Conservation (phyloP, 2,329 filamentous ascomycete genomes). For the Raffaelea arxii region DNA sequence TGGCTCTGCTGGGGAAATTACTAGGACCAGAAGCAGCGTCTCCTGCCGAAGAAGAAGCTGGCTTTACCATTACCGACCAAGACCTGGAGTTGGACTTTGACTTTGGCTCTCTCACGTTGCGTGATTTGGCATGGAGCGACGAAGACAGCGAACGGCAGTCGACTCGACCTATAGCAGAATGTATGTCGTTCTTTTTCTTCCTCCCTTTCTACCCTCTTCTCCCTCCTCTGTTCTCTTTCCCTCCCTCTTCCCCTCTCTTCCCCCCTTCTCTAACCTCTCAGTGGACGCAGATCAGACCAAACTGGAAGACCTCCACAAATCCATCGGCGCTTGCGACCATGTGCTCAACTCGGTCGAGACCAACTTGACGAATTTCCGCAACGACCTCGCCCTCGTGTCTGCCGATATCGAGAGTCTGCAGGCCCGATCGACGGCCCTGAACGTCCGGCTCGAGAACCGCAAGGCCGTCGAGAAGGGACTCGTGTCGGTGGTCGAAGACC, state of each 20-base stretch:
- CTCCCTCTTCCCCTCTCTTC: not conserved
- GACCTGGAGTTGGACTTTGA: conserved; percentile 60
- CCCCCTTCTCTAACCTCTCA: conserved; percentile 17
- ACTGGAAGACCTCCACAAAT: conserved; percentile 83
- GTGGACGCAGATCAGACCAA: conserved; percentile 74
- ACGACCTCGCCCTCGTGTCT: conserved; percentile 84
- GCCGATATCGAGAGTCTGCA: conserved; percentile 93
- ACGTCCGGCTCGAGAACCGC: conserved; percentile 77
- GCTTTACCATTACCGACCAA: conserved; percentile 28
- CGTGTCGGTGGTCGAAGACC: conserved; percentile 81
- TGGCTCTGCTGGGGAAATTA: conserved; percentile 54
- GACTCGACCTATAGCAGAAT: conserved; percentile 60
- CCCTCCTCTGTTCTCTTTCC: conserved; percentile 4
- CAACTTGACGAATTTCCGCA: conserved; percentile 86
- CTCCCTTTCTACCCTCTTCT: conserved; percentile 8
- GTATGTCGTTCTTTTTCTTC: conserved; percentile 27
- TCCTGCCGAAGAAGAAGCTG: not conserved
- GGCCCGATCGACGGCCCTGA: conserved; percentile 72
- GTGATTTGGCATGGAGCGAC: conserved; percentile 50
- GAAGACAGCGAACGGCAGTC: conserved; percentile 28
- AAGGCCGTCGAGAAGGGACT: conserved; percentile 82
- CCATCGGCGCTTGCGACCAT: conserved; percentile 84
- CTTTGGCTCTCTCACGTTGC: conserved; percentile 68
- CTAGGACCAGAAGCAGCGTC: conserved; percentile 18
- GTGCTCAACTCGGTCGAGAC: conserved; percentile 87